phyloP scores from a whole-genome alignment of 2,329 filamentous ascomycete species.

The Capronia epimyces region DNA sequence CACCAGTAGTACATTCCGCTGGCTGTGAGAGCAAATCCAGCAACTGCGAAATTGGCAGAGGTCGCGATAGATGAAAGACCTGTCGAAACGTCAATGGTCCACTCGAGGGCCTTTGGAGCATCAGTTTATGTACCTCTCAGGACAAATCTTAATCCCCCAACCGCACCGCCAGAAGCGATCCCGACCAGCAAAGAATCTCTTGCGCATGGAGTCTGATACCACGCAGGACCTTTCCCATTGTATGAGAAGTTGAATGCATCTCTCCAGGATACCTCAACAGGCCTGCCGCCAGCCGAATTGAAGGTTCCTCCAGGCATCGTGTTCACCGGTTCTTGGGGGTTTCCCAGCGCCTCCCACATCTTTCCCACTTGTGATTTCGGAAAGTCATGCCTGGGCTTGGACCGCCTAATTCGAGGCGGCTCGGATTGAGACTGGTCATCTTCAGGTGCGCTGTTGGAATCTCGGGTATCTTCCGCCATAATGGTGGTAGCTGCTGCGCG shows the following conservation, averaged over 20 bases:
- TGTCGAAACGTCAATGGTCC: constrained; percentile 8
- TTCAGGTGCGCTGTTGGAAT: constrained; percentile 18
- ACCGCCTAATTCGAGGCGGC: constrained; percentile 8
- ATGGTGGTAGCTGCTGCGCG: constrained; percentile 7
- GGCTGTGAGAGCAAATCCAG: constrained; percentile 65
- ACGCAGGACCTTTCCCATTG: constrained; percentile 61
- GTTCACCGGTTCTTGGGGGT: constrained; percentile 49
- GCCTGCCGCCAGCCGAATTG: constrained; percentile 55
- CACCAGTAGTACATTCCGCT: constrained; percentile 77
- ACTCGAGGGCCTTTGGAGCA: constrained; percentile 6
- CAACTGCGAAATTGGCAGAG: constrained; percentile 75
- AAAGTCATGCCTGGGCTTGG: constrained; percentile 39
- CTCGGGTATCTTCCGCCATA: constrained; percentile 41
- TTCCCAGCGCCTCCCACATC: constrained; percentile 45
- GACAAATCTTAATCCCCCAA: constrained; percentile 69
- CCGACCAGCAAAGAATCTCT: constrained; percentile 76
- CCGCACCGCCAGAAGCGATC: constrained; percentile 70
- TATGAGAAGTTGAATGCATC: constrained; percentile 50
- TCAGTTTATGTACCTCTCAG: constrained; percentile 58
- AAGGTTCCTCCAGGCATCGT: constrained; percentile 52
- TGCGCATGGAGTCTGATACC: constrained; percentile 77
- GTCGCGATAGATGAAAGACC: constrained; percentile 15
- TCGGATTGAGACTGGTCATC: constrained; percentile 13
- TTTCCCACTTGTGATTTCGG: constrained; percentile 45
- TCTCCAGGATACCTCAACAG: constrained; percentile 39